phyloP scores from a whole-genome alignment of 495 filamentous ascomycete species.

The Mytilinidion resinicola region DNA sequence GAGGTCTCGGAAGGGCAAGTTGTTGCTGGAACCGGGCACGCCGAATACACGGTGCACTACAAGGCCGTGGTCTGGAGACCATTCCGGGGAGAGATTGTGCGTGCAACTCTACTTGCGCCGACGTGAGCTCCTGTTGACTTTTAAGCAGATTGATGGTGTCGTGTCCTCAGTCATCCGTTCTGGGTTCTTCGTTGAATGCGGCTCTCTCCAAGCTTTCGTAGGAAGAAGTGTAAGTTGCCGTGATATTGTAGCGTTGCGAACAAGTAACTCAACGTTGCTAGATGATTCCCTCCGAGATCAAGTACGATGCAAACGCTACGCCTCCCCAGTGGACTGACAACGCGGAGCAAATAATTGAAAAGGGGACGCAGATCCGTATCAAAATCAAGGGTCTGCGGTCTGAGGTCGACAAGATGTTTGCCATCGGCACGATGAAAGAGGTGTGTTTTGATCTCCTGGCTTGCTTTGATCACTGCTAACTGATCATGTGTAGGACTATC shows the following conservation, averaged over 20 bases:
- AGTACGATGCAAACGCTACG: constrained; percentile 67
- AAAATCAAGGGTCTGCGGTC: constrained; percentile 88
- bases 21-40: constrained; percentile 78
- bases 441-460: constrained; percentile 21
- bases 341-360: constrained; percentile 87
- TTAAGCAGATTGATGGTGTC: constrained; percentile 77
- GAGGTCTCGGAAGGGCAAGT: constrained; percentile 89
- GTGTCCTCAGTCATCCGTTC: constrained; percentile 83
- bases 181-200: constrained; percentile 88
- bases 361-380: constrained; percentile 83
- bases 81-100: constrained; percentile 92
- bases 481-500: constrained; percentile 21
- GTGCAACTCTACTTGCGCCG: constrained; percentile 28
- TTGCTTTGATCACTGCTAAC: background rate
- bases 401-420: constrained; percentile 89
- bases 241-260: background rate
- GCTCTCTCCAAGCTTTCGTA: constrained; percentile 83
- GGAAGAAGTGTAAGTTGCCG: constrained; percentile 64
- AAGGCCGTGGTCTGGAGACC: constrained; percentile 95
- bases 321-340: constrained; percentile 38
- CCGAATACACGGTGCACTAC: constrained; percentile 91
- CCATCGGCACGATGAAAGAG: constrained; percentile 95
- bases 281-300: constrained; percentile 89
- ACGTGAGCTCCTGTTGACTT: constrained; percentile 1
- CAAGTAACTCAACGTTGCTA: constrained; percentile 36